These are phyloP conservation scores for Cladophialophora yegresii DNA, from an alignment of 2,329 filamentous ascomycete species.

Conservation along the genomic window DNA sequence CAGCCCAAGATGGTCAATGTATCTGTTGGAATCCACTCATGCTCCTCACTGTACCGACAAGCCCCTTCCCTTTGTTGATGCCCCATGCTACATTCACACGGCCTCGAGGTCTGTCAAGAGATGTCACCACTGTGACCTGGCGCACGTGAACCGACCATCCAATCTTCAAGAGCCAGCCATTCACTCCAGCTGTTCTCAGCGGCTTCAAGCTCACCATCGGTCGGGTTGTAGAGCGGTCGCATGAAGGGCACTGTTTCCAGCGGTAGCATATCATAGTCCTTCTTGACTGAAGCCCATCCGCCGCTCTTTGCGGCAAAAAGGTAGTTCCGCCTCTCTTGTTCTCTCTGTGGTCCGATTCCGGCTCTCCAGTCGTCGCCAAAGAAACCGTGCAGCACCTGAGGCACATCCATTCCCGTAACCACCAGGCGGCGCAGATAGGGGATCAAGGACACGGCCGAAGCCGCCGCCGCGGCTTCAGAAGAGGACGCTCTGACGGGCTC, in stretches of 20 bases:
- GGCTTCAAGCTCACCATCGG: slow-evolving; percentile 75
- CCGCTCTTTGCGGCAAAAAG: slow-evolving; percentile 93
- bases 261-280: slow-evolving; percentile 82
- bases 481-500: slow-evolving; percentile 20
- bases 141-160: slow-evolving; percentile 88
- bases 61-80: not conserved
- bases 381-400: slow-evolving; percentile 86
- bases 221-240: slow-evolving; percentile 73
- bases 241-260: slow-evolving; percentile 86
- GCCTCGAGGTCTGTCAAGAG: not conserved
- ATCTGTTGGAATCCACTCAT: not conserved
- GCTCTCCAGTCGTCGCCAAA: slow-evolving; percentile 90
- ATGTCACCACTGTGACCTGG: slow-evolving; percentile 44
- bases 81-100: not conserved
- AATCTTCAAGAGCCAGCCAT: slow-evolving; percentile 96
- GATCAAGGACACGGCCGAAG: slow-evolving; percentile 65
- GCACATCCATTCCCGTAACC: slow-evolving; percentile 85
- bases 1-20: not conserved
- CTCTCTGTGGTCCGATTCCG: slow-evolving; percentile 79
- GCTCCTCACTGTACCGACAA: not conserved
- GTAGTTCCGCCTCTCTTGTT: slow-evolving; percentile 89
- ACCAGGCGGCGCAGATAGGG: slow-evolving; percentile 90
- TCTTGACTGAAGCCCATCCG: slow-evolving; percentile 85
- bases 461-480: slow-evolving; percentile 36
- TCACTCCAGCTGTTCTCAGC: slow-evolving; percentile 89